Base-by-base conservation (phyloP, 345 rosid species). In the Arabis hirsuta region DNA sequence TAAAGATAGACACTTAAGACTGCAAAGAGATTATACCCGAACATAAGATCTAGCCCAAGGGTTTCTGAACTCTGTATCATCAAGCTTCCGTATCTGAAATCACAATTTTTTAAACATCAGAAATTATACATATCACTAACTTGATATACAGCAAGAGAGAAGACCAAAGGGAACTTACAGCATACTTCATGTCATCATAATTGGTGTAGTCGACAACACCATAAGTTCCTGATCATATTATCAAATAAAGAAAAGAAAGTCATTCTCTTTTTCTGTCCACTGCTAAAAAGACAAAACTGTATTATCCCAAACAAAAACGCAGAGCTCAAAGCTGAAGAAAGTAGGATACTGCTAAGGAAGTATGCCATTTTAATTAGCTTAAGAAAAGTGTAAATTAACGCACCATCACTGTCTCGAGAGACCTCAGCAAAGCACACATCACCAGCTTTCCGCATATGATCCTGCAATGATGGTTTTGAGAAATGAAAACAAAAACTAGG, bases 391-490 rank as follows among this genome's bases (percentile, higher is more conserved):
- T 57, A 65, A 58, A 66, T 24, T 7, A 26, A 63, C 85, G 60
- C 76, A 88, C 98, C 98, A 76, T 86, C 86, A 77, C 88, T 80
- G 78, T 93, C 97, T 62, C 97, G 97, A 20, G 89, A 81, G 78
- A 93, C 92, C 68, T 90, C 97, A 34, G 96, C 96, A 81, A 90
- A 93, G 77, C 97, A 88, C 69, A 93, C 98, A 79, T 93, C 96
- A 0, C 98, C 98, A 42, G 97, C 98, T 82, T 90, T 93, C 42
- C 97, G 76, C 98, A 93, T 93, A 78, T 93, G 96, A 78, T 90
- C 98, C 97, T 93, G 91, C 65, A 70, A 78, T 32, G 39, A 64
- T 50, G 55, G 52, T 56, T 60, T 46, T n/a, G 11, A 75, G 41
- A n/a, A n/a, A 70, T 39, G 24, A 16, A 55, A 34, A 74, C 9